Percentiles rank a stretch among this genome's conserved stretches.
phyloP scores from a whole-genome alignment of 2,329 filamentous ascomycete genomes.

The Calonectria hongkongensis region DNA sequence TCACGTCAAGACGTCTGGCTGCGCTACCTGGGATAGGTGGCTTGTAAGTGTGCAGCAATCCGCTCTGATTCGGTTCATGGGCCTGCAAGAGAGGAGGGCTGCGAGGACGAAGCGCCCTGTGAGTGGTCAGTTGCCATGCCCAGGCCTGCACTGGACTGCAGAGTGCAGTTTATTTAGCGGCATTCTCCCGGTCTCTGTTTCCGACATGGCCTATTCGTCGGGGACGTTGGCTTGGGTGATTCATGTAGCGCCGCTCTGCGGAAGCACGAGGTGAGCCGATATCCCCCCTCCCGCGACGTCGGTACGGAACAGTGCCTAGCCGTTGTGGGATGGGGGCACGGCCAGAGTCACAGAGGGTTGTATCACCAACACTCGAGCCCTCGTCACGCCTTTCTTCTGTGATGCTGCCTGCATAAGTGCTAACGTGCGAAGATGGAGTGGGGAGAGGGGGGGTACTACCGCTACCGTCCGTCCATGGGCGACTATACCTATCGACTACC shows the following conservation, averaged over 20 bases:
- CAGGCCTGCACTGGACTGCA: slow-evolving; percentile 45
- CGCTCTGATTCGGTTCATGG: slow-evolving; percentile 49
- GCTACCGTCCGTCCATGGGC: slow-evolving; percentile 4
- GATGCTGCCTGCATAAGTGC: slow-evolving; percentile 32
- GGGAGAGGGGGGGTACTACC: slow-evolving; percentile 23
- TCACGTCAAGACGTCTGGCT: slow-evolving; percentile 38
- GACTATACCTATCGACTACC: slow-evolving; percentile 24
- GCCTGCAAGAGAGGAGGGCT: slow-evolving; percentile 47
- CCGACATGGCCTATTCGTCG: slow-evolving; percentile 46
- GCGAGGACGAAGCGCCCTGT: slow-evolving; percentile 46
- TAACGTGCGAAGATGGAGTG: slow-evolving; percentile 38
- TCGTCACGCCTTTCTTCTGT: slow-evolving; percentile 25
- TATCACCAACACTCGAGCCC: slow-evolving; percentile 30
- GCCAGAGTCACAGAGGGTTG: slow-evolving; percentile 19
- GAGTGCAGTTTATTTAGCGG: slow-evolving; percentile 48
- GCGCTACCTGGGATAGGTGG: slow-evolving; percentile 44
- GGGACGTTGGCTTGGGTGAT: slow-evolving; percentile 42
- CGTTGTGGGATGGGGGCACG: slow-evolving; percentile 6
- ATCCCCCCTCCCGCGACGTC: slow-evolving; percentile 3
- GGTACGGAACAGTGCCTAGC: slow-evolving; percentile 7
- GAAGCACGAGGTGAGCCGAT: slow-evolving; percentile 34
- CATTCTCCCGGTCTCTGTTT: slow-evolving; percentile 43
- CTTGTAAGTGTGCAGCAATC: slow-evolving; percentile 50
- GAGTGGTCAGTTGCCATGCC: slow-evolving; percentile 48
- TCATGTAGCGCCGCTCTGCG: slow-evolving; percentile 40